Evolutionary conservation across 208 protist genomes (phyloP), one percentile per base, ranked within the genome.

Genomic region (Acanthamoeba quina): DNA sequence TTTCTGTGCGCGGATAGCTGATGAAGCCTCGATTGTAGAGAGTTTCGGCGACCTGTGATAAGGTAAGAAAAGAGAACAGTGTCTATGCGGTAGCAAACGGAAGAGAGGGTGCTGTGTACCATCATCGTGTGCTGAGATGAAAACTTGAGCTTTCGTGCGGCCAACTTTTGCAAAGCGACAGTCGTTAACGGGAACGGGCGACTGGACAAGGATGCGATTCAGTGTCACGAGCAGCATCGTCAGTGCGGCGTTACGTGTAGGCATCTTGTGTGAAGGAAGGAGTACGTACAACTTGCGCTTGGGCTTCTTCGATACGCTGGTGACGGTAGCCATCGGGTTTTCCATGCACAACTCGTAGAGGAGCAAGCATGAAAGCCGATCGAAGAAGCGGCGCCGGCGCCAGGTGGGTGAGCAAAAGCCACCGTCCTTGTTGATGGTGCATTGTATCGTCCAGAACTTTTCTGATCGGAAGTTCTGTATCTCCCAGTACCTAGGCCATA

Each of bases 1-100:
- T 99, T 94, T 99, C 99, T 9, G 99, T 99, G 68, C 99, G 97
- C 1, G 99, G 99, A 97, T 99, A 99, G 78, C 98, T 99, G 80
- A 99, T 99, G 90, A 99, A 99, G n/a, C 99, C 99, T 49, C 97
- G 94, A 41, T 98, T 98, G 97, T 99, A 99, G 3, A 99, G 90
- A 41, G 96, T 94, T 82, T 99, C 98, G 9, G 98, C 98, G 31
- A 95, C 54, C 93, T 96, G 44, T 58, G 58, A 88, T 44, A 41
- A 41, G 37, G 37, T 41, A 2, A 41, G n/a, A 9, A 56, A 19
- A 17, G 9, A 3, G 15, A 10, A 21, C 54, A 60, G 34, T 26
- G 19, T 0, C 15, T 31, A 1, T 29, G 41, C 34, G 1, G 24
- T 90, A 56, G 7, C 15, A n/a, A 88, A 58, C 10, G 37, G 41